Percentiles rank a stretch among this genome's conserved stretches.
These are phyloP conservation scores for Omphalotus guepiniiformis DNA, from an alignment of 768 basidiomycete genomes.

Conservation along the genomic window DNA sequence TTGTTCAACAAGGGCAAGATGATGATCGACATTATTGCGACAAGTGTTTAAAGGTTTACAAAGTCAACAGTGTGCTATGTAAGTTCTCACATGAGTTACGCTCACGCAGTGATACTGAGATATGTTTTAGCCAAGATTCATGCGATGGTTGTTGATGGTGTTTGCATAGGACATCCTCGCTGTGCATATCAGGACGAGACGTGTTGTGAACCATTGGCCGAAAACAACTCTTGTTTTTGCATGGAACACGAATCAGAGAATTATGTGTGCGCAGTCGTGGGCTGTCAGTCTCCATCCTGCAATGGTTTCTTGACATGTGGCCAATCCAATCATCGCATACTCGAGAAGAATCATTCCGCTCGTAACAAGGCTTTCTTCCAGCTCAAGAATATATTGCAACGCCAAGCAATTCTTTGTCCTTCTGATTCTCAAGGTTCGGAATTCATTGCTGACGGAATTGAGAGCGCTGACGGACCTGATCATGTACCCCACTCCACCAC, in stretches of 20 bases:
- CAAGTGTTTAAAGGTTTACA: too few relatives aligned
- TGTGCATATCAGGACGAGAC: slow-evolving; percentile 6
- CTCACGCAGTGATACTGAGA: too few relatives aligned
- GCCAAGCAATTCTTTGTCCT: not conserved
- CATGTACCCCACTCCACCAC: not conserved
- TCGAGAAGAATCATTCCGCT: slow-evolving; percentile 7
- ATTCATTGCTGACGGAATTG: slow-evolving; percentile 10
- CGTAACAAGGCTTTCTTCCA: not conserved
- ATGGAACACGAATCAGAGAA: slow-evolving; percentile 3
- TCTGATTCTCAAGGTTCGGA: slow-evolving; percentile 1
- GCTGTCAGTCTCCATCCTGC: slow-evolving; percentile 10
- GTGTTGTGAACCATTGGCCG: slow-evolving; percentile 13
- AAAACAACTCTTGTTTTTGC: slow-evolving; percentile 18
- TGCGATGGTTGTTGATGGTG: slow-evolving; percentile 12
- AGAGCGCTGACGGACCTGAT: not conserved
- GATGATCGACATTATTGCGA: slow-evolving; percentile 23
- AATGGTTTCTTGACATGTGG: slow-evolving; percentile 7
- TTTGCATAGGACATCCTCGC: slow-evolving; percentile 15
- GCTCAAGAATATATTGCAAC: not conserved
- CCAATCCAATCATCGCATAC: slow-evolving; percentile 5
- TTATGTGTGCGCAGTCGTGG: slow-evolving; percentile 12
- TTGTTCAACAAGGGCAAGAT: slow-evolving; percentile 20
- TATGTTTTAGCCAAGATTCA: slow-evolving; percentile 1
- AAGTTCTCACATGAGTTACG: too few relatives aligned
- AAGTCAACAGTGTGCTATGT: too few relatives aligned